These are phyloP conservation scores for Scenedesmus sp. DNA, from an alignment of 163 green algal species.

Conservation along the genomic window DNA sequence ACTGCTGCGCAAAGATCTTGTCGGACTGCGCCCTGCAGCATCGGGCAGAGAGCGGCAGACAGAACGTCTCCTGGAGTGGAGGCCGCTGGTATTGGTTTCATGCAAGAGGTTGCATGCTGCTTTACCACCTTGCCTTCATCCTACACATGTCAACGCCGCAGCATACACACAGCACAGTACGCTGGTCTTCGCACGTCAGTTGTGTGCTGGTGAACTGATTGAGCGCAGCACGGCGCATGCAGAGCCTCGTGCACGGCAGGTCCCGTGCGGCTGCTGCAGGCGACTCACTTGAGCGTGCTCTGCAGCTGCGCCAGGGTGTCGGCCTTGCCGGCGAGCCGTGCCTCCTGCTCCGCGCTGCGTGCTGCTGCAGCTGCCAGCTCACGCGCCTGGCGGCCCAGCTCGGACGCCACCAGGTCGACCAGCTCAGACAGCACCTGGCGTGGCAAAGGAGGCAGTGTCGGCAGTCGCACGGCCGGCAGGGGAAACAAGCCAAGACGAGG, in stretches of 20 bases:
- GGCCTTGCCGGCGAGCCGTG: not conserved
- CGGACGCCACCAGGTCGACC: constrained; percentile 25
- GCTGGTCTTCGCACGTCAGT: no score
- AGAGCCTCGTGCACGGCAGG: no score
- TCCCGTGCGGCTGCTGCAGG: not conserved
- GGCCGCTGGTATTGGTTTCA: not conserved
- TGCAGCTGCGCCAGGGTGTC: constrained; percentile 41
- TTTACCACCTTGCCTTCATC: no score
- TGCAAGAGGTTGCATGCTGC: no score
- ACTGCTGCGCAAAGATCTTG: constrained; percentile 52
- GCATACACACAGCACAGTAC: not conserved
- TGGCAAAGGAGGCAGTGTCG: not conserved
- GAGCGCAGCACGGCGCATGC: not conserved
- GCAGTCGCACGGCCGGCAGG: no score
- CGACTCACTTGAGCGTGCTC: constrained; percentile 38
- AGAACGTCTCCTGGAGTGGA: not conserved
- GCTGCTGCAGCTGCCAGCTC: not conserved
- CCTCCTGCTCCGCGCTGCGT: constrained; percentile 23
- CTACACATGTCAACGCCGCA: not conserved
- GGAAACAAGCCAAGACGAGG: not conserved
- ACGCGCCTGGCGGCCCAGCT: not conserved
- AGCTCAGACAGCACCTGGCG: constrained; percentile 34
- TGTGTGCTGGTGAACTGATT: no score
- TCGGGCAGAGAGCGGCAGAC: not conserved
- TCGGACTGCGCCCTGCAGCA: constrained; percentile 46